These are phyloP conservation scores for Omphalea diandra DNA, from an alignment of 441 rosid species.

Conservation along the genomic window DNA sequence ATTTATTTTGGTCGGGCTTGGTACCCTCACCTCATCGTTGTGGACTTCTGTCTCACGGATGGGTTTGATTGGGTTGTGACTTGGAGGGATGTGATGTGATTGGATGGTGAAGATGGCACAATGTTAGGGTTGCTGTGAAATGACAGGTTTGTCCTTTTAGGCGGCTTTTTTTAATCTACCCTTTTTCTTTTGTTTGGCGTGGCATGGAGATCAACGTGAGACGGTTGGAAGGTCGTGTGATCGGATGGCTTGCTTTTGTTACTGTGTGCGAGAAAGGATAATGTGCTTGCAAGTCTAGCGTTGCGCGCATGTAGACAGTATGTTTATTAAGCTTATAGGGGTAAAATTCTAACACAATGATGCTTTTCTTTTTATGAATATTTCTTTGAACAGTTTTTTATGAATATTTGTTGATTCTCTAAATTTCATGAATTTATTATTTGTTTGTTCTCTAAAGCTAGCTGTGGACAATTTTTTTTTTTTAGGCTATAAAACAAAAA, in stretches of 20 bases:
- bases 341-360: too few relatives aligned
- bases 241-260: neutral
- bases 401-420: too few relatives aligned
- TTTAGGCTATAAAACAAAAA: too few relatives aligned
- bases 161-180: neutral
- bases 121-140: neutral
- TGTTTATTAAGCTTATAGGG: too few relatives aligned
- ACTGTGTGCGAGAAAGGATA: neutral
- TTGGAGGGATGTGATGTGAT: neutral
- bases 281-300: neutral
- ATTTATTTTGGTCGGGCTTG: neutral
- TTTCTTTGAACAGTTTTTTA: too few relatives aligned
- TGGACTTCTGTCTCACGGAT: neutral
- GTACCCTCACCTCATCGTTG: rapidly evolving
- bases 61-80: slow-evolving; percentile 18
- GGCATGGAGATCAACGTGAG: slow-evolving; percentile 12
- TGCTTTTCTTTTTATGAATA: too few relatives aligned
- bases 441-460: too few relatives aligned
- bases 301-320: too few relatives aligned
- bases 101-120: slow-evolving; percentile 8
- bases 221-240: neutral
- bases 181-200: neutral
- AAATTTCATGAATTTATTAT: too few relatives aligned
- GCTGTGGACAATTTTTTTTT: too few relatives aligned
- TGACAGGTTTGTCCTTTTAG: slow-evolving; percentile 12